A percentile compares a stretch with the other conserved stretches of the same genome.
These are phyloP conservation scores for Monosporascus sp. DNA, from an alignment of 2,329 filamentous ascomycete species.

Conservation along the genomic window DNA sequence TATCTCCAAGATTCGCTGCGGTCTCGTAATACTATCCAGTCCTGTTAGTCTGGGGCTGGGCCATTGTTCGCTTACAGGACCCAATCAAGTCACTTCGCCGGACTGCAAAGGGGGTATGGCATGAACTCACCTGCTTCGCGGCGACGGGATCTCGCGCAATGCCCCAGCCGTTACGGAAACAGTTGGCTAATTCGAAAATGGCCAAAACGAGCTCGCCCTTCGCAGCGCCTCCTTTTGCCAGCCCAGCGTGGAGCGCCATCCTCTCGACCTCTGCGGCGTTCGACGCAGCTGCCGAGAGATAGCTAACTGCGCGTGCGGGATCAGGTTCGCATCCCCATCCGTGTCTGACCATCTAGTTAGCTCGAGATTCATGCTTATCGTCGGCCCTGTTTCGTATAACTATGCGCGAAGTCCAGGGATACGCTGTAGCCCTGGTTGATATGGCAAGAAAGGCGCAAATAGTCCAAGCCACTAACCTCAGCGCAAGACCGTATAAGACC, in stretches of 20 bases:
- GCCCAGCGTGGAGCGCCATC: constrained; percentile 75
- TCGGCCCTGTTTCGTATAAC: not conserved
- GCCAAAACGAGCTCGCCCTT: constrained; percentile 95
- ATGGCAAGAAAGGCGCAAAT: not conserved
- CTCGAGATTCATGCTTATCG: constrained; percentile 2
- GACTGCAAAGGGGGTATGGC: constrained; percentile 1
- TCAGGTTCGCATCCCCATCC: constrained; percentile 84
- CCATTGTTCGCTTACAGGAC: not conserved
- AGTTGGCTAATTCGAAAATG: constrained; percentile 91
- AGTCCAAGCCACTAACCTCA: constrained; percentile 54
- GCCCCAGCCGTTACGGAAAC: constrained; percentile 92
- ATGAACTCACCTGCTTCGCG: constrained; percentile 58
- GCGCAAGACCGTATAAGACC: constrained; percentile 87
- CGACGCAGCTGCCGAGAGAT: constrained; percentile 80
- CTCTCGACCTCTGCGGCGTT: constrained; percentile 86
- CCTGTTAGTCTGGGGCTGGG: not conserved
- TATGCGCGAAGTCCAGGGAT: no score
- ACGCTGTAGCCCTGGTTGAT: no score
- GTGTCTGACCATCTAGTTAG: constrained; percentile 53
- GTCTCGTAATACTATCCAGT: constrained; percentile 83
- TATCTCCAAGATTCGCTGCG: constrained; percentile 91
- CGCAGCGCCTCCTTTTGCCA: constrained; percentile 88
- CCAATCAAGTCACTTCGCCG: not conserved
- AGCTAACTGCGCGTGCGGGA: constrained; percentile 68
- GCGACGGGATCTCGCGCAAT: constrained; percentile 80